phyloP scores from a whole-genome alignment of 495 filamentous ascomycete genomes.

The Diplogelasinospora grovesii region DNA sequence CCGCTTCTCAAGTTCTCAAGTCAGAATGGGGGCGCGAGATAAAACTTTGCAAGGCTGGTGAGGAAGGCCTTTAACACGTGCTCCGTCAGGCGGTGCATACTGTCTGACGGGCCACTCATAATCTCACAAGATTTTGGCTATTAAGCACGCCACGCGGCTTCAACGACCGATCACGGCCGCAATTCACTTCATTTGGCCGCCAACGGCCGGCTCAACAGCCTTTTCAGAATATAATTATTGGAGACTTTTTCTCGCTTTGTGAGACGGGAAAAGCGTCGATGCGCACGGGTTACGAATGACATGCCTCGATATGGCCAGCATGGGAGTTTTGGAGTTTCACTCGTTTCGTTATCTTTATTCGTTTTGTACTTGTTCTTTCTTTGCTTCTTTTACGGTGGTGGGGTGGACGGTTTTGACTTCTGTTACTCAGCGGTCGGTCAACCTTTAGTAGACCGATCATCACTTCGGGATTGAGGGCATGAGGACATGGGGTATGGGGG shows the following conservation, averaged over 20 bases:
- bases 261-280: slow-evolving; percentile 8
- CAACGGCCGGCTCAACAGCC: background rate
- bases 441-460: too few relatives aligned
- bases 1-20: slow-evolving; percentile 90
- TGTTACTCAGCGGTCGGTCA: too few relatives aligned
- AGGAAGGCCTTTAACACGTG: slow-evolving; percentile 64
- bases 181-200: background rate
- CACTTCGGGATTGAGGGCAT: too few relatives aligned
- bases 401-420: too few relatives aligned
- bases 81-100: slow-evolving; percentile 19
- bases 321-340: slow-evolving; percentile 20
- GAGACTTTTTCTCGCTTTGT: slow-evolving; percentile 3
- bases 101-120: slow-evolving; percentile 6
- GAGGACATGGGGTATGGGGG: too few relatives aligned
- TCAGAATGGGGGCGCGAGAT: slow-evolving; percentile 98
- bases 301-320: slow-evolving; percentile 19
- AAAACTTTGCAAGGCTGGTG: slow-evolving; percentile 88
- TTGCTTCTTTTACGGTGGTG: slow-evolving; percentile 4
- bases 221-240: slow-evolving; percentile 1
- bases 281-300: slow-evolving; percentile 12
- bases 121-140: slow-evolving; percentile 14
- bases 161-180: background rate
- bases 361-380: slow-evolving; percentile 4
- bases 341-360: slow-evolving; percentile 4
- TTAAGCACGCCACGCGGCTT: slow-evolving; percentile 1